phyloP scores from a whole-genome alignment of 768 basidiomycete genomes.

The Suillus bovinus region DNA sequence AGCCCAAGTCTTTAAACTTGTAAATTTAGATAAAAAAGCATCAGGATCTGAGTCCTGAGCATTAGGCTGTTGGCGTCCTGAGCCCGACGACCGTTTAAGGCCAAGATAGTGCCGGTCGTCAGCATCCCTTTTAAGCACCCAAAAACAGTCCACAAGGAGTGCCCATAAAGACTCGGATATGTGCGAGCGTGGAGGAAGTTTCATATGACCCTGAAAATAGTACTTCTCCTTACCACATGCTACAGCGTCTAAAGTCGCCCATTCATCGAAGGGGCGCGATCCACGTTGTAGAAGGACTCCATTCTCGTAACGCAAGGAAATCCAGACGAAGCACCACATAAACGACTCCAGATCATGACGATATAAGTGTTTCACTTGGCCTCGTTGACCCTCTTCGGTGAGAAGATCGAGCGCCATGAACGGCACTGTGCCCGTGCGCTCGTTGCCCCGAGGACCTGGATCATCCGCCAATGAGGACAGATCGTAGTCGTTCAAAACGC shows the following conservation, averaged over 20 bases:
- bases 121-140: neutral
- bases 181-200: neutral
- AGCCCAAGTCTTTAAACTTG: neutral
- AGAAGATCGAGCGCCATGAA: neutral
- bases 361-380: neutral
- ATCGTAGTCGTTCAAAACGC: neutral
- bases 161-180: neutral
- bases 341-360: neutral
- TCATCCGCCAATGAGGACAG: neutral
- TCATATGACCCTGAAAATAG: neutral
- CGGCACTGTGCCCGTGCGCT: neutral
- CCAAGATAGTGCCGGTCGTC: neutral
- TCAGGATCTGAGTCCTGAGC: neutral
- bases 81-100: neutral
- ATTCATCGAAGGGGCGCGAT: neutral
- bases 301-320: neutral
- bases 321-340: neutral
- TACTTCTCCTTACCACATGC: neutral
- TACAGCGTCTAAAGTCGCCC: neutral
- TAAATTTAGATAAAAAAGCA: neutral
- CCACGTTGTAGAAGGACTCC: neutral
- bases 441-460: neutral
- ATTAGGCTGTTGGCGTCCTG: neutral
- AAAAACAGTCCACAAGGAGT: neutral
- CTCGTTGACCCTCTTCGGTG: neutral